A percentile compares a stretch with the other conserved stretches of the same genome.
These are phyloP conservation scores for Oryza punctata DNA, from an alignment of 176 grass and related monocot species.

Conservation along the genomic window DNA sequence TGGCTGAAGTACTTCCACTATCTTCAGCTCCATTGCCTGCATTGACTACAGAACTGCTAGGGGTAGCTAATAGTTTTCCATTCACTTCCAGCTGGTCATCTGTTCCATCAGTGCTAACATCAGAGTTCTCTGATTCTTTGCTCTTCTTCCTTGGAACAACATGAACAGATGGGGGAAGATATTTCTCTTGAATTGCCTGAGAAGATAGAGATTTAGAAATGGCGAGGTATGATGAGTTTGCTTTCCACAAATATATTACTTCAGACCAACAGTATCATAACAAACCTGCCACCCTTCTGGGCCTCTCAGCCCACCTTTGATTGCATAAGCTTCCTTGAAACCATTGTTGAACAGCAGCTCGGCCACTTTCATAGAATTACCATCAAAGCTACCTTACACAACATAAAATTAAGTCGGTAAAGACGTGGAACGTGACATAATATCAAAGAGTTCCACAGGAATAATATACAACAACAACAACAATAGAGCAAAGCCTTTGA, in stretches of 20 bases:
- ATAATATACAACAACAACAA: not conserved
- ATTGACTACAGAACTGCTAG: slow-evolving; percentile 30
- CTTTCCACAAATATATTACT: not conserved
- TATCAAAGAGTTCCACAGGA: not conserved
- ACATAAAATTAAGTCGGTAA: slow-evolving; percentile 50
- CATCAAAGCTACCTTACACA: slow-evolving; percentile 98
- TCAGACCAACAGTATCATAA: not conserved
- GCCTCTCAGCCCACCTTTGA: slow-evolving; percentile 82
- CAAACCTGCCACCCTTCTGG: slow-evolving; percentile 94
- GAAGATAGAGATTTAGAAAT: slow-evolving; percentile 13
- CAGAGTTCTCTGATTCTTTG: slow-evolving; percentile 18
- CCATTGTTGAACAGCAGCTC: slow-evolving; percentile 85
- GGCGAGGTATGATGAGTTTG: not conserved
- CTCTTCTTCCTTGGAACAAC: slow-evolving; percentile 60
- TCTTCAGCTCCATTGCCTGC: slow-evolving; percentile 12
- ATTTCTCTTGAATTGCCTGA: slow-evolving; percentile 84
- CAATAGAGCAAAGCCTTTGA: not conserved
- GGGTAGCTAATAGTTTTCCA: slow-evolving; percentile 35
- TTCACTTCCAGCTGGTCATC: slow-evolving; percentile 35
- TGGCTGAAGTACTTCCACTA: slow-evolving; percentile 41
- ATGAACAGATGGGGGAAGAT: slow-evolving; percentile 74
- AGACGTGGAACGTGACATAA: slow-evolving; percentile 2
- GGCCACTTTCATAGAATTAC: slow-evolving; percentile 81
- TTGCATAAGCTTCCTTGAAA: slow-evolving; percentile 90
- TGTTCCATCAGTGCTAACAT: slow-evolving; percentile 37